Percentiles rank a stretch among this genome's conserved stretches.
These are phyloP conservation scores for Tetrahymena malaccensis DNA, from an alignment of 73 alveolate genomes.

Conservation along the genomic window DNA sequence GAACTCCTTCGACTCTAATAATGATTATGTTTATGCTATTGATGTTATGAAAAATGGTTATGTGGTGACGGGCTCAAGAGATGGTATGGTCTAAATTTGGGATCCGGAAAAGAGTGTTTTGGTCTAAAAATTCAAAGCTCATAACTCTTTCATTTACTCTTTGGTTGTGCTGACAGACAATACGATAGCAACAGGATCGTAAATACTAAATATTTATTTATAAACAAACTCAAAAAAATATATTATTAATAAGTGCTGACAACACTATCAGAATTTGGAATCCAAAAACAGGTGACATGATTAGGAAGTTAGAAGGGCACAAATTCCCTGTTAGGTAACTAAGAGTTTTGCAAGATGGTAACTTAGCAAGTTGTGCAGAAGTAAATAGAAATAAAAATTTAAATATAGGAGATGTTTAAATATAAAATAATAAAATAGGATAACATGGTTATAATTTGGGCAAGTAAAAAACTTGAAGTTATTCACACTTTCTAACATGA, in stretches of 20 bases:
- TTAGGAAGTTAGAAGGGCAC: background rate
- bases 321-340: background rate
- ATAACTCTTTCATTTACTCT: background rate
- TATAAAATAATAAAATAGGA: background rate
- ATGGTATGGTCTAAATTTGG: background rate
- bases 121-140: background rate
- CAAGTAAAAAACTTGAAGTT: background rate
- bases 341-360: background rate
- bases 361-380: background rate
- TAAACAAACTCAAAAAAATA: background rate
- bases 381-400: background rate
- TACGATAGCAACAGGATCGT: background rate
- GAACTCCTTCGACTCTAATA: background rate
- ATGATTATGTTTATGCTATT: background rate
- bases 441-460: background rate
- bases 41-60: background rate
- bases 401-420: background rate
- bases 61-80: background rate
- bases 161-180: background rate
- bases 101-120: background rate
- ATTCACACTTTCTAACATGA: background rate
- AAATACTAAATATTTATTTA: background rate
- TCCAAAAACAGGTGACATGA: background rate
- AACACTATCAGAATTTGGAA: background rate
- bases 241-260: background rate